These are phyloP conservation scores for Beauveria asiatica DNA, from an alignment of 2,329 filamentous ascomycete species.

Conservation along the genomic window DNA sequence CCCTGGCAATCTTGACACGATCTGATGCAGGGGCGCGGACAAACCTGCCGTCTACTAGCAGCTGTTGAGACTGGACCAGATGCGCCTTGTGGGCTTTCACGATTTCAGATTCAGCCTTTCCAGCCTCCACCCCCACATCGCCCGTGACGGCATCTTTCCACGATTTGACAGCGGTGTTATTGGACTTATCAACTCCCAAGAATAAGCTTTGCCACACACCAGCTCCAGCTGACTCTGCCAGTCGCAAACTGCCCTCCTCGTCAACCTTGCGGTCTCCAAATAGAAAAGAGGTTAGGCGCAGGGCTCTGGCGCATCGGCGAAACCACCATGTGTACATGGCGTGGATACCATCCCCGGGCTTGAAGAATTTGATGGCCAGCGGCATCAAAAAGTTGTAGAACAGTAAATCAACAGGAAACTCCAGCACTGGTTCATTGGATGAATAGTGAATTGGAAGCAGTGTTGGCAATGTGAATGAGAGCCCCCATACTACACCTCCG, in stretches of 20 bases:
- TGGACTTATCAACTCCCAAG: conserved; percentile 35
- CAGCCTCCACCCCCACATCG: conserved; percentile 34
- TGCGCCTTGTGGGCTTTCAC: conserved; percentile 32
- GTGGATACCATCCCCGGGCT: conserved; percentile 76
- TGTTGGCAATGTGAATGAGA: conserved; percentile 56
- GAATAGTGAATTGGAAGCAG: conserved; percentile 91
- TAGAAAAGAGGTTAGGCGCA: conserved; percentile 85
- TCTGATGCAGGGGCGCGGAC: conserved; percentile 92
- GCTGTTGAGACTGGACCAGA: conserved; percentile 40
- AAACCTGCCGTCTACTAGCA: conserved; percentile 68
- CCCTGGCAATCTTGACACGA: conserved; percentile 87
- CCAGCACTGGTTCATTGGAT: conserved; percentile 81
- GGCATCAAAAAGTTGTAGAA: conserved; percentile 98
- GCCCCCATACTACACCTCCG: conserved; percentile 91
- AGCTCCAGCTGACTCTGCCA: conserved; percentile 25
- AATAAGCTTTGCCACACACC: conserved; percentile 36
- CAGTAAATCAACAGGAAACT: conserved; percentile 87
- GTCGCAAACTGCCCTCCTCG: conserved; percentile 65
- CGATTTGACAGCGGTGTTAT: conserved; percentile 41
- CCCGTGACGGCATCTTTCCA: conserved; percentile 50
- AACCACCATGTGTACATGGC: conserved; percentile 96
- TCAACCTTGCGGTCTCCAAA: conserved; percentile 76
- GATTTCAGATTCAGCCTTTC: conserved; percentile 26
- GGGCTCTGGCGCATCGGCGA: conserved; percentile 66
- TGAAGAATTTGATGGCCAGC: conserved; percentile 72